These are phyloP conservation scores for Neocucurbitaria cava DNA, from an alignment of 2,329 filamentous ascomycete species.

Conservation along the genomic window DNA sequence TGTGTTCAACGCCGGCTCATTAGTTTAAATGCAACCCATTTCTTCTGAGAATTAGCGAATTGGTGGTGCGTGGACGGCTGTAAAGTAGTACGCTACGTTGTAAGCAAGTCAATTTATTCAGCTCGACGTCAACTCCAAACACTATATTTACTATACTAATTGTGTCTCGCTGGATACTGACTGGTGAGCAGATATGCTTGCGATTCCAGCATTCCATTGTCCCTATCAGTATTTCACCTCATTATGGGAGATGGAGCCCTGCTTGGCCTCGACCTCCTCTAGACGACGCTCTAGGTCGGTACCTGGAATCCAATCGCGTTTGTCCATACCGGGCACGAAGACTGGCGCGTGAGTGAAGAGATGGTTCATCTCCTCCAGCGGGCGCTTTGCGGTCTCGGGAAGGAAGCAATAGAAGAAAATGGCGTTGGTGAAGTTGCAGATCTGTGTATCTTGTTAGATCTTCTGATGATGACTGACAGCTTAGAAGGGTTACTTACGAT, in stretches of 20 bases:
- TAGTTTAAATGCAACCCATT: no score
- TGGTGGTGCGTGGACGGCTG: no score
- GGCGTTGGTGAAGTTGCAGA: constrained; percentile 74
- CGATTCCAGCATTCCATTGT: no score
- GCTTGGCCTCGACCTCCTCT: constrained; percentile 64
- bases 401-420: constrained; percentile 72
- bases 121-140: no score
- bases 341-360: constrained; percentile 70
- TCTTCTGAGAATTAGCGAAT: no score
- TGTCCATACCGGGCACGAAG: constrained; percentile 66
- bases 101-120: no score
- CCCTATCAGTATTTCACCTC: constrained; percentile 20
- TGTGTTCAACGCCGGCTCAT: constrained; percentile 8
- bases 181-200: no score
- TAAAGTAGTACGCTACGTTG: no score
- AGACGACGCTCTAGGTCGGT: constrained; percentile 67
- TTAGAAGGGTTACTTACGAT: constrained; percentile 48
- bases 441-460: constrained; percentile 26
- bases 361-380: constrained; percentile 73
- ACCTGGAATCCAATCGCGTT: constrained; percentile 56
- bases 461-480: no score
- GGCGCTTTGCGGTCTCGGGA: constrained; percentile 69
- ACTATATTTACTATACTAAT: no score
- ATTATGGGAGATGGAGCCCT: constrained; percentile 28
- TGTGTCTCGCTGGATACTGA: no score